Evolutionary conservation across 1,139 yeast genomes (phyloP).

Genomic region (Debaryomycetaceae sp.): DNA sequence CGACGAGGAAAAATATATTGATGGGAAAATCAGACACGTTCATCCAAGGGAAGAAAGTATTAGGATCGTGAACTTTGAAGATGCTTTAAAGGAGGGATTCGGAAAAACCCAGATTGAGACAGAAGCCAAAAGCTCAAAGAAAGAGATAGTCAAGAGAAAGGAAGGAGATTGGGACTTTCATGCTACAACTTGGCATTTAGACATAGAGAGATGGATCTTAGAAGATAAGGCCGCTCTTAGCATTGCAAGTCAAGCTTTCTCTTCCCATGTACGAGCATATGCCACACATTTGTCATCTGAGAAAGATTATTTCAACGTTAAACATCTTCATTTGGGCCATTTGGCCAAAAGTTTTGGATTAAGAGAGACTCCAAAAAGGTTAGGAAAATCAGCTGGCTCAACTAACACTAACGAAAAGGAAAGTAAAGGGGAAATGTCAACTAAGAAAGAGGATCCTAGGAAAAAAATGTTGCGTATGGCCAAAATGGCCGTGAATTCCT

Average conservation of each 20-base stretch:
- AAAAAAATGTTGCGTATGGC: constrained; percentile 80
- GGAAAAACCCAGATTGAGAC: constrained; percentile 27
- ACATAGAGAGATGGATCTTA: constrained; percentile 82
- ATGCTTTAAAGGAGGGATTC: constrained; percentile 58
- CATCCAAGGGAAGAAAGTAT: constrained; percentile 59
- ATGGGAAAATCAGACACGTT: constrained; percentile 40
- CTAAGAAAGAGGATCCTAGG: constrained; percentile 57
- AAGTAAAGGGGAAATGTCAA: constrained; percentile 15
- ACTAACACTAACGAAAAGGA: constrained; percentile 16
- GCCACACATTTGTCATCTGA: constrained; percentile 91
- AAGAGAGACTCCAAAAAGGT: constrained; percentile 86
- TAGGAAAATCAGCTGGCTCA: constrained; percentile 42
- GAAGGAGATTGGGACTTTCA: constrained; percentile 78
- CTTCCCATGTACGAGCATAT: constrained; percentile 89
- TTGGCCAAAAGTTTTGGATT: constrained; percentile 91
- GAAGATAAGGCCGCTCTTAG: constrained; percentile 62
- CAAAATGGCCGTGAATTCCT: constrained; percentile 58
- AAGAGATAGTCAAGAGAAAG: constrained; percentile 26
- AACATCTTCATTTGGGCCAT: constrained; percentile 86
- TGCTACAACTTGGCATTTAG: constrained; percentile 95
- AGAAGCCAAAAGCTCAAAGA: constrained; percentile 5
- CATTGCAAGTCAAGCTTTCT: constrained; percentile 71
- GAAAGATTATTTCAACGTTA: constrained; percentile 74
- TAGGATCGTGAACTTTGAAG: constrained; percentile 46
- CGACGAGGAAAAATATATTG: constrained; percentile 78